Evolutionary conservation across 768 basidiomycete genomes (phyloP).

Genomic region (Pleurotus sapidus): DNA sequence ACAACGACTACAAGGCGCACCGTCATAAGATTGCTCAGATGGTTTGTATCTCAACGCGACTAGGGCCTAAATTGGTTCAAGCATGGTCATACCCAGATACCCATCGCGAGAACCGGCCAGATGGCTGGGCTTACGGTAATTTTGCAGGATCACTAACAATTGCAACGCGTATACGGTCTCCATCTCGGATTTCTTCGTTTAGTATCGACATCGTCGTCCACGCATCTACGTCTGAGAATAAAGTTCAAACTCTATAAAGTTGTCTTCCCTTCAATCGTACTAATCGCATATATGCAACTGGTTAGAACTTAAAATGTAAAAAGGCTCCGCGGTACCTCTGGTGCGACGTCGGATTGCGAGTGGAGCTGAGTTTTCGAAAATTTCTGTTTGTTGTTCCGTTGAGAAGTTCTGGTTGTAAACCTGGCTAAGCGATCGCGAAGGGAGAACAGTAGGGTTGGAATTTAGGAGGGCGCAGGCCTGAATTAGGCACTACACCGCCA

Average conservation of each 20-base stretch:
- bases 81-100: background rate
- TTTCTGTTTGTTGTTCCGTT: background rate
- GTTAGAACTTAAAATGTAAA: too few relatives aligned
- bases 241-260: too few relatives aligned
- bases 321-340: too few relatives aligned
- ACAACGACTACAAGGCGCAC: constrained; percentile 23
- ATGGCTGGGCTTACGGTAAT: too few relatives aligned
- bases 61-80: constrained; percentile 34
- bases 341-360: too few relatives aligned
- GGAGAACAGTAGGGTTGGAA: background rate
- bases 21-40: constrained; percentile 31
- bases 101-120: too few relatives aligned
- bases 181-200: constrained; percentile 13
- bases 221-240: background rate
- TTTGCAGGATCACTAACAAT: constrained; percentile 26
- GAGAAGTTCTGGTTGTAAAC: background rate
- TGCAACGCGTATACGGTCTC: constrained; percentile 38
- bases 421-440: background rate
- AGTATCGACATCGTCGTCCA: constrained; percentile 5
- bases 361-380: too few relatives aligned
- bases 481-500: background rate
- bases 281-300: too few relatives aligned
- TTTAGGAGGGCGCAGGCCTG: background rate
- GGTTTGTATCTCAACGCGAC: constrained; percentile 45
- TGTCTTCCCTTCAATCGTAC: too few relatives aligned